Evolutionary conservation across 331 rosid genomes (phyloP), one percentile per base, ranked within the genome.

Genomic region (Arachis monticola): DNA sequence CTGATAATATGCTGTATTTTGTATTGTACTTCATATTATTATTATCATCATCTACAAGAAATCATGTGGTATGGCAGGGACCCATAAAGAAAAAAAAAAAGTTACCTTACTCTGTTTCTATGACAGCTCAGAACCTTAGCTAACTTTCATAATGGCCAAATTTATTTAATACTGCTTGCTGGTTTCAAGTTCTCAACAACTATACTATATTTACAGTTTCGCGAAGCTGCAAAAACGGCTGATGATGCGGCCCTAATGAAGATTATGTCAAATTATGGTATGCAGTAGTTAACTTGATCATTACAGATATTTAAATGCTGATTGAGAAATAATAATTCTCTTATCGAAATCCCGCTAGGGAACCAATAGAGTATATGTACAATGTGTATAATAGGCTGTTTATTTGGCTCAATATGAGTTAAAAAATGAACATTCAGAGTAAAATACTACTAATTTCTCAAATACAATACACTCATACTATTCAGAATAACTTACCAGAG

Each of bases 211-310:
- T 60, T 58, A 77, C 93, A 95, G 99, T 86, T 92, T 73, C 88
- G 85, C 41, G 87, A 85, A 77, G 97, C 91, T 64, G 82, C 90
- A 1, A 78, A 75, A 64, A 78, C 78, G 72, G 72, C 64, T 77
- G 92, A 87, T 10, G 89, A 86, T 64, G 57, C 71, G 17, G 82
- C 88, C 58, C 60, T 92, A 73, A 84, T 88, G 69, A 87, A 84
- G 80, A 74, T 87, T 73, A 90, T 92, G 97, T 84, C 94, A 46
- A 86, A 75, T 76, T 91, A 88, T 66, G 96, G 94, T 89, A 88
- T 62, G 83, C 53, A 41, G 13, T 52, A 7, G 69, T 10, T 8
- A 70, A 12, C 61, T 51, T 40, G 30, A 69, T 70, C 41, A 44
- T n/a, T 75, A 27, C 10, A 51, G 41, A 17, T 6, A 31, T 60